Evolutionary conservation across 208 protist genomes (phyloP).

Genomic region (Trypanosoma vivax): DNA sequence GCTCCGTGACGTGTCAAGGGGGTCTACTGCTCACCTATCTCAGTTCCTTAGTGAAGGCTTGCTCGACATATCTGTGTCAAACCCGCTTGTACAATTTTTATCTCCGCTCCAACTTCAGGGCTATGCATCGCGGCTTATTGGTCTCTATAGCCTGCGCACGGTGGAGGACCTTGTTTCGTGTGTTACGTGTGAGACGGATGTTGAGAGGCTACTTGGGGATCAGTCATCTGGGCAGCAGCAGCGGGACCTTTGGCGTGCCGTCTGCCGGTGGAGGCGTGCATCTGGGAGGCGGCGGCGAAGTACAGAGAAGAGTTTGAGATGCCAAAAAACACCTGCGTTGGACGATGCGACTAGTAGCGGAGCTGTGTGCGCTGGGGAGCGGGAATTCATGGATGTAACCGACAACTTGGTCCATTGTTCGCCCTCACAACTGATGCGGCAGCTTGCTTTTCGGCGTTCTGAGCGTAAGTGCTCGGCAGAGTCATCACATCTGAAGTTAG

Average conservation of each 20-base stretch:
- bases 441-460: slow-evolving; percentile 16
- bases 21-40: neutral
- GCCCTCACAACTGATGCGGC: slow-evolving; percentile 19
- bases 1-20: too few relatives aligned
- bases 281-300: slow-evolving; percentile 19
- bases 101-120: slow-evolving; percentile 68
- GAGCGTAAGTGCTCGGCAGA: neutral
- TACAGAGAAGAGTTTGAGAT: slow-evolving; percentile 5
- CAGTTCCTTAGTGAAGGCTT: neutral
- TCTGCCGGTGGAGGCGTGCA: slow-evolving; percentile 34
- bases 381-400: neutral
- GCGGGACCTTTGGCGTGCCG: slow-evolving; percentile 42
- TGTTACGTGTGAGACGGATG: slow-evolving; percentile 26
- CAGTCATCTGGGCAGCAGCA: slow-evolving; percentile 55
- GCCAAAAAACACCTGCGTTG: neutral
- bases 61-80: slow-evolving; percentile 12
- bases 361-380: neutral
- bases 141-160: slow-evolving; percentile 23
- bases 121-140: slow-evolving; percentile 42
- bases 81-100: slow-evolving; percentile 74
- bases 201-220: slow-evolving; percentile 40
- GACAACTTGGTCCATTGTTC: slow-evolving; percentile 1
- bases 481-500: too few relatives aligned
- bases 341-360: neutral
- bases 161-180: slow-evolving; percentile 36